Evolutionary conservation across 768 basidiomycete genomes (phyloP).

Genomic region (Kwoniella bestiolae): DNA sequence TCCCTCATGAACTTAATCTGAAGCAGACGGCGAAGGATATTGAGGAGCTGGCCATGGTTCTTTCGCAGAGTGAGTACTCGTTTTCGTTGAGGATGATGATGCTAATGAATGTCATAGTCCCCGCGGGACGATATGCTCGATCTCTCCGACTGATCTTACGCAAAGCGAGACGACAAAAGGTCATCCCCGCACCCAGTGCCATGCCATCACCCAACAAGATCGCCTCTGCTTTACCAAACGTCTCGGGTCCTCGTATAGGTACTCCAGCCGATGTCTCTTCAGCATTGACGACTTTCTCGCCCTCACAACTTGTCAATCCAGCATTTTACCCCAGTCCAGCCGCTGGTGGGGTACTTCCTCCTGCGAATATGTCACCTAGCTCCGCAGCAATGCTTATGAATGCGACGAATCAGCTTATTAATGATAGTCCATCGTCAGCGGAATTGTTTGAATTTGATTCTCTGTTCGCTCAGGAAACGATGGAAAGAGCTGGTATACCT

Average conservation of each 20-base stretch:
- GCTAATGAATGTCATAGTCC: constrained; percentile 63
- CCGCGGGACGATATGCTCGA: constrained; percentile 88
- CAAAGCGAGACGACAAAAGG: constrained; percentile 57
- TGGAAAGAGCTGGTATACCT: constrained; percentile 49
- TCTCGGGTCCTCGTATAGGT: not conserved
- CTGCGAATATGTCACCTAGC: constrained; percentile 29
- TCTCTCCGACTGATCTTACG: constrained; percentile 89
- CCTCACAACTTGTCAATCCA: constrained; percentile 45
- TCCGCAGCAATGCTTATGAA: constrained; percentile 23
- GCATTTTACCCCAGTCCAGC: constrained; percentile 34
- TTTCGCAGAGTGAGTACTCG: constrained; percentile 73
- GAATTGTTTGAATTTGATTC: constrained; percentile 55
- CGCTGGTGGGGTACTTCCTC: constrained; percentile 3
- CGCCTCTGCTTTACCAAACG: constrained; percentile 23
- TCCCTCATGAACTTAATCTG: constrained; percentile 83
- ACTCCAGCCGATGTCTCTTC: constrained; percentile 5
- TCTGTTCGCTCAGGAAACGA: constrained; percentile 51
- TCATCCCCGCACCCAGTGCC: constrained; percentile 56
- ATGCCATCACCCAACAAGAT: constrained; percentile 46
- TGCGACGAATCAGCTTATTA: constrained; percentile 33
- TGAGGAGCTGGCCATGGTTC: constrained; percentile 72
- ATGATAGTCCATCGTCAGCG: constrained; percentile 47
- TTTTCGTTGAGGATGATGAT: not conserved
- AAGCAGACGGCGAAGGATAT: constrained; percentile 74
- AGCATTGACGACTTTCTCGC: constrained; percentile 34